Evolutionary conservation across 2,329 filamentous ascomycete species (phyloP), one percentile per base, ranked within the genome.

Genomic region (Alternaria hordeiaustralica): DNA sequence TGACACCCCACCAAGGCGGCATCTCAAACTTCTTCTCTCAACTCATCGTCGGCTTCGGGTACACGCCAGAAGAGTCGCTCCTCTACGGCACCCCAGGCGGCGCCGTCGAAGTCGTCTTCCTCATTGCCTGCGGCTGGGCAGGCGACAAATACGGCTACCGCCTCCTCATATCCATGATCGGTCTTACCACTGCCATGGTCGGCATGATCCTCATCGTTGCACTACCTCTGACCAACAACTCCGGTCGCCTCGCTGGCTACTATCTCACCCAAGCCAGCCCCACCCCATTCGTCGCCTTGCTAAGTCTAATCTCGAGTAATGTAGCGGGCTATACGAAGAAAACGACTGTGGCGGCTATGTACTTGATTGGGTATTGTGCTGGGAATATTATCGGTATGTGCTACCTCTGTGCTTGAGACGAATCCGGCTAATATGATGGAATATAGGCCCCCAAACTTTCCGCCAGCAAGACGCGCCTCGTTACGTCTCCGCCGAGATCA

Each of bases 21-120:
- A 82, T 89, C 43, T 83, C 79, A 43, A 89, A 88, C 85, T 89
- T 89, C 78, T 88, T 88, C 78, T 87, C 82, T 43, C 86, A 88
- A 67, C 78, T 89, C 73, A 89, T 89, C 69, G 84, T 83, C 3
- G 84, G 84, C 3, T 92, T 92, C 68, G 90, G 90, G 10, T 92
- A 89, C 75, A 88, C 87, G 0, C 77, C 83, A 3, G 82, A 89
- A 63, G 79, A 92, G 70, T 89, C 87, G 5, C 81, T 92, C 2
- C 84, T 92, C 1, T 87, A 90, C 64, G 89, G 89, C 45, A 87
- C 86, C 0, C 90, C 90, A 0, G 88, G 87, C 9, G 90, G 90
- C 5, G 89, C 86, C 0, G 84, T 92, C 33, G 88, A 92, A 78
- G 82, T 91, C 21, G 79, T 90, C 26, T 81, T 85, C 0, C 78